Conservation (phyloP, 805 yeast genomes). For the Monosporozyma yasuniensis region DNA sequence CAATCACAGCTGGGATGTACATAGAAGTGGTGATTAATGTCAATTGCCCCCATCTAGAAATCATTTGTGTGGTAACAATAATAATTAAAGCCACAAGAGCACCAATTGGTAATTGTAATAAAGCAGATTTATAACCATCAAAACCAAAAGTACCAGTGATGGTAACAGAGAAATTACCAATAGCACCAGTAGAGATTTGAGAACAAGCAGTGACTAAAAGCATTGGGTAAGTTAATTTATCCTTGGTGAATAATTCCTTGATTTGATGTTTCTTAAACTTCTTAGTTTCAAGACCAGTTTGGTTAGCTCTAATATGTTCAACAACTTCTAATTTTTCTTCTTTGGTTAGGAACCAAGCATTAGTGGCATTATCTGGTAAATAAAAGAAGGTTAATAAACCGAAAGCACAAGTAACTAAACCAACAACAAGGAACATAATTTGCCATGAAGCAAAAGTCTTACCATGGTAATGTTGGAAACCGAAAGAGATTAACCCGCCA, state of each 20-base stretch:
- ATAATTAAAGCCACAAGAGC: constrained; percentile 37
- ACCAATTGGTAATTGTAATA: constrained; percentile 52
- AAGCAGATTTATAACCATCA: constrained; percentile 35
- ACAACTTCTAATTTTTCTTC: constrained; percentile 39
- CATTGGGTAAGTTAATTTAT: constrained; percentile 44
- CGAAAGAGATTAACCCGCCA: constrained; percentile 42
- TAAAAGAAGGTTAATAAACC: constrained; percentile 37
- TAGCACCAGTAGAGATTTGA: constrained; percentile 43
- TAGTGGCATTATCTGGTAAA: constrained; percentile 43
- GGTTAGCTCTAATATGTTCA: constrained; percentile 39
- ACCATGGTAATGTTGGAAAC: constrained; percentile 42
- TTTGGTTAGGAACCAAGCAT: constrained; percentile 33
- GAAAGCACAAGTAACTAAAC: constrained; percentile 42
- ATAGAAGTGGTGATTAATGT: constrained; percentile 32
- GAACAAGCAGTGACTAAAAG: constrained; percentile 38
- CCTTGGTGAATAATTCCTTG: constrained; percentile 37
- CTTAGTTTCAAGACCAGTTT: constrained; percentile 45
- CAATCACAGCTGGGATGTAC: constrained; percentile 42
- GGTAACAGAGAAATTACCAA: constrained; percentile 45
- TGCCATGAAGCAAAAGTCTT: constrained; percentile 47
- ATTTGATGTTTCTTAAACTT: constrained; percentile 38
- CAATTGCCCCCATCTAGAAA: constrained; percentile 30
- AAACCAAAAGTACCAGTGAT: constrained; percentile 45
- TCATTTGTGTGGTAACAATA: constrained; percentile 32
- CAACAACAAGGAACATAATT: constrained; percentile 49